phyloP scores from a whole-genome alignment of 2,329 filamentous ascomycete genomes.

The Fusarium siculi region DNA sequence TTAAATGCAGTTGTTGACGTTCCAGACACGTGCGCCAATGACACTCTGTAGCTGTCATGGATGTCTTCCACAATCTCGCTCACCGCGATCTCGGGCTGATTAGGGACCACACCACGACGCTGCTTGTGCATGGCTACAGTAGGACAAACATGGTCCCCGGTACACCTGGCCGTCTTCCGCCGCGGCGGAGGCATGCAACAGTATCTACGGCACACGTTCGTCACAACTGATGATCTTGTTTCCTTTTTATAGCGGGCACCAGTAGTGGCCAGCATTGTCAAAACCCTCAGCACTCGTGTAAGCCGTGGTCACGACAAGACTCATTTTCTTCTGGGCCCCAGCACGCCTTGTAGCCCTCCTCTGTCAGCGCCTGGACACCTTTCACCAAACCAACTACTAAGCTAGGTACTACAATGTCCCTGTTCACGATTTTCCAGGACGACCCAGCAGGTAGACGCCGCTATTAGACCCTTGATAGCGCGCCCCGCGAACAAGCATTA shows the following conservation, averaged over 20 bases:
- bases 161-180: conserved; percentile 37
- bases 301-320: background rate
- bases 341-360: conserved; percentile 25
- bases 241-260: conserved; percentile 39
- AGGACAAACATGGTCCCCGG: conserved; percentile 25
- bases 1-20: conserved; percentile 1
- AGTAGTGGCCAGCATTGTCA: conserved; percentile 23
- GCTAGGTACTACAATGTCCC: conserved; percentile 4
- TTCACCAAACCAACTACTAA: background rate
- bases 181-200: conserved; percentile 13
- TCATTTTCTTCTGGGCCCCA: conserved; percentile 1
- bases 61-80: conserved; percentile 28
- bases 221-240: conserved; percentile 43
- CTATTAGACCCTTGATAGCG: conserved; percentile 37
- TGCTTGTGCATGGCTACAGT: conserved; percentile 19
- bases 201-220: conserved; percentile 20
- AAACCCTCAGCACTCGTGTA: conserved; percentile 1
- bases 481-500: conserved; percentile 36
- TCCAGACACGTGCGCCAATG: background rate
- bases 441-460: conserved; percentile 9
- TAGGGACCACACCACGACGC: conserved; percentile 26
- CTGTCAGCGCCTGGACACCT: conserved; percentile 11
- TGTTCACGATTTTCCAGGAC: conserved; percentile 28
- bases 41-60: background rate
- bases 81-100: conserved; percentile 42